Percentiles rank a stretch among this genome's conserved stretches.
These are phyloP conservation scores for Hypoxylon sp. DNA, from an alignment of 2,329 filamentous ascomycete species.

Conservation along the genomic window DNA sequence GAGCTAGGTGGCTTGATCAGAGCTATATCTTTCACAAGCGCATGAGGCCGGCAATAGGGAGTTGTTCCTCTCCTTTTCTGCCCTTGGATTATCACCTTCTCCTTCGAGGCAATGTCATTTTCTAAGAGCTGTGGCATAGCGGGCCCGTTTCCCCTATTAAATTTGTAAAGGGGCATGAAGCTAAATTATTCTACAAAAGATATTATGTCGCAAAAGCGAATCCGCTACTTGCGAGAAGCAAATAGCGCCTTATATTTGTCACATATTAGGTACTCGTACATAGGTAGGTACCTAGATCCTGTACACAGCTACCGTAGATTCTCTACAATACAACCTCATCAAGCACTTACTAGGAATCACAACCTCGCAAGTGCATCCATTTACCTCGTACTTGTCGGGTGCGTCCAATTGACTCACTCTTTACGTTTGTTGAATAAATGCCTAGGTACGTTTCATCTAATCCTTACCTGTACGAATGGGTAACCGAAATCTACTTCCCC, in stretches of 20 bases:
- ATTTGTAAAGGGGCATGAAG: neutral
- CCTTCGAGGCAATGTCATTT: neutral
- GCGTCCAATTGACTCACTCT: no score
- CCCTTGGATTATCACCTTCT: neutral
- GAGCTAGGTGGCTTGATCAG: conserved; percentile 56
- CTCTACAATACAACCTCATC: no score
- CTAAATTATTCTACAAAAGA: neutral
- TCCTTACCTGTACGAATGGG: neutral
- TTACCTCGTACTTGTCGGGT: neutral
- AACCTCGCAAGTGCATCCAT: neutral
- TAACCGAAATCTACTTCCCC: neutral
- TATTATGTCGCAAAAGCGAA: neutral
- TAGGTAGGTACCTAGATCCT: no score
- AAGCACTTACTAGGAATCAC: no score
- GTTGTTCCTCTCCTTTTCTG: neutral
- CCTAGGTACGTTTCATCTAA: neutral
- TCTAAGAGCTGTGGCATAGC: neutral
- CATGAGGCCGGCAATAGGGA: conserved; percentile 2
- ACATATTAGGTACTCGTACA: no score
- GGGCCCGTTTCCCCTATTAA: neutral
- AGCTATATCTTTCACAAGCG: conserved; percentile 45
- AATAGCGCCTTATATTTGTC: neutral
- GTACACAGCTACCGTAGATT: no score
- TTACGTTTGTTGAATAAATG: neutral
- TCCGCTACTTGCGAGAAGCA: no score